A percentile compares a stretch with the other conserved stretches of the same genome.
Conservation (phyloP, 2,329 filamentous ascomycete species). For the Leptographium procerum region DNA sequence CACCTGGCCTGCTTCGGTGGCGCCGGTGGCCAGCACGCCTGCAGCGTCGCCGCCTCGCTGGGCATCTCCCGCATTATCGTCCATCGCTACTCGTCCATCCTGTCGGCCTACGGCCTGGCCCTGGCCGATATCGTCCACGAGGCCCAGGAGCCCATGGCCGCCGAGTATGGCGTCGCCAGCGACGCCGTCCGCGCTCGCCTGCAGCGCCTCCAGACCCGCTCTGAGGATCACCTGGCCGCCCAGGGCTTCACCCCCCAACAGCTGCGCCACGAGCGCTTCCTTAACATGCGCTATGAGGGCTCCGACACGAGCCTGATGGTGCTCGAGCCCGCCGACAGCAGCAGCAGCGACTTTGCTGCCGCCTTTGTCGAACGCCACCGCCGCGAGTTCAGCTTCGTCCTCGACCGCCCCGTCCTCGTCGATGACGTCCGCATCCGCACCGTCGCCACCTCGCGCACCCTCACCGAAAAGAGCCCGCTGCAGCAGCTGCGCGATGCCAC, state of each 20-base stretch:
- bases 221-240: constrained; percentile 41
- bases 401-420: constrained; percentile 59
- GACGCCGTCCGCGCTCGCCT: constrained; percentile 48
- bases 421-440: constrained; percentile 60
- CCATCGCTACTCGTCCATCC: constrained; percentile 75
- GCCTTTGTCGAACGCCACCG: constrained; percentile 59
- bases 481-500: constrained; percentile 64
- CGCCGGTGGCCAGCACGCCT: constrained; percentile 84
- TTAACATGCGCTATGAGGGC: constrained; percentile 85
- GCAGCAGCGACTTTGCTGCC: constrained; percentile 38
- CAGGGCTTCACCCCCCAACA: constrained; percentile 51
- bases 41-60: constrained; percentile 68
- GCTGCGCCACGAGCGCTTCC: constrained; percentile 78
- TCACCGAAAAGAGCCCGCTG: constrained; percentile 67
- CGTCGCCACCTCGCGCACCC: constrained; percentile 51
- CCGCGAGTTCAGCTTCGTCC: constrained; percentile 60
- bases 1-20: constrained; percentile 86
- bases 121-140: constrained; percentile 71
- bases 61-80: constrained; percentile 77
- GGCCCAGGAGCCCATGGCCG: constrained; percentile 57
- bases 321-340: constrained; percentile 45
- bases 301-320: constrained; percentile 84
- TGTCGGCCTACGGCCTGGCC: constrained; percentile 87
- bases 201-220: constrained; percentile 64
- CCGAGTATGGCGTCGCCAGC: constrained; percentile 39